Conservation (phyloP, 345 rosid genomes). For the Trapa bicornis region DNA sequence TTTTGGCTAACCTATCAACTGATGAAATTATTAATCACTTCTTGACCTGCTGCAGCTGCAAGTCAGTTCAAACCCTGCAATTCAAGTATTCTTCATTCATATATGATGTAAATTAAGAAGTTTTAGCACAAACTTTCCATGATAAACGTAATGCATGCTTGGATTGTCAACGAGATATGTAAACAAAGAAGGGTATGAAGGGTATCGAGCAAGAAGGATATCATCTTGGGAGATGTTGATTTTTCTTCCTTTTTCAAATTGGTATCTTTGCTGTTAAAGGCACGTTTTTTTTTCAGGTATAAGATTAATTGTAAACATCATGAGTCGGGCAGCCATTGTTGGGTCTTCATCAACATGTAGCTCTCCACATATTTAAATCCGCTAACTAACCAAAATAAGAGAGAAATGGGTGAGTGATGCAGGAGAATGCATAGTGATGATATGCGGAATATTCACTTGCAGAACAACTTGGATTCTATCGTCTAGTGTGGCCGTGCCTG, state of each 20-base stretch:
- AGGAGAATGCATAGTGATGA: background rate
- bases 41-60: no score
- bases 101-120: no score
- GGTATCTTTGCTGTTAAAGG: constrained; percentile 21
- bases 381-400: no score
- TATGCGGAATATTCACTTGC: background rate
- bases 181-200: background rate
- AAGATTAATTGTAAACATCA: constrained; percentile 45
- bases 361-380: no score
- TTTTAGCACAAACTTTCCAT: no score
- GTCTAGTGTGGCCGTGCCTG: background rate
- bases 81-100: no score
- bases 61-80: no score
- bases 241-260: no score
- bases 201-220: background rate
- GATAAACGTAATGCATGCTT: background rate
- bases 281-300: constrained; percentile 15
- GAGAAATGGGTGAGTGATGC: no score
- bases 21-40: no score
- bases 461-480: background rate
- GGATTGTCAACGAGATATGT: background rate
- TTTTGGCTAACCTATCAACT: background rate
- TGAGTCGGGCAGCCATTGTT: constrained; percentile 7
- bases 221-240: background rate
- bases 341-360: background rate